Percentiles rank a stretch among this genome's conserved stretches.
These are phyloP conservation scores for Aspergillus sp. DNA, from an alignment of 2,329 filamentous ascomycete species.

Conservation along the genomic window DNA sequence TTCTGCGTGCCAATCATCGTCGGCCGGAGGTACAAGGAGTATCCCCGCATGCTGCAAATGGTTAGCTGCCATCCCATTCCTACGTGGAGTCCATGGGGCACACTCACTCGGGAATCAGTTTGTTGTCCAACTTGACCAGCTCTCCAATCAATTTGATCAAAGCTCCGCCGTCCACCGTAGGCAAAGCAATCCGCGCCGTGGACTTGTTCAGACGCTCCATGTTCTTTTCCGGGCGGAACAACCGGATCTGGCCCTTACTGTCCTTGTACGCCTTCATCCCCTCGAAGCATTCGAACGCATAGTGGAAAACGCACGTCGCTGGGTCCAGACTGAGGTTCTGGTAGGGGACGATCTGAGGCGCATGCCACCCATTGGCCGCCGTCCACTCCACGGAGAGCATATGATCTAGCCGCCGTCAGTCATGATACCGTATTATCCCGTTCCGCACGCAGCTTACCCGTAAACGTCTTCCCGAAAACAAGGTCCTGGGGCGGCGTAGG, in stretches of 20 bases:
- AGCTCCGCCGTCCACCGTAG: constrained; percentile 65
- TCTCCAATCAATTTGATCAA: constrained; percentile 74
- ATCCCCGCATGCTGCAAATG: constrained; percentile 53
- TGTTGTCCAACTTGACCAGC: constrained; percentile 69
- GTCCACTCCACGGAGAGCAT: constrained; percentile 97
- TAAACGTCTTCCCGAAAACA: constrained; percentile 84
- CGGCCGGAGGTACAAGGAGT: constrained; percentile 89
- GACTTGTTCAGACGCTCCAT: constrained; percentile 93
- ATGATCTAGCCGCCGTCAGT: constrained; percentile 57
- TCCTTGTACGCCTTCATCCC: constrained; percentile 99
- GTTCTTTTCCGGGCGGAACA: constrained; percentile 94
- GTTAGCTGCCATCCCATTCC: constrained; percentile 4
- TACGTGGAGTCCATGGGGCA: not conserved
- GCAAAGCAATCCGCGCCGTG: constrained; percentile 80
- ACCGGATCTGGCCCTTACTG: constrained; percentile 62
- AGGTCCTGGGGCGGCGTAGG: constrained; percentile 69
- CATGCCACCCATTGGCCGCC: constrained; percentile 69
- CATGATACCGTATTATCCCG: not conserved
- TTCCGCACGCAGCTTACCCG: constrained; percentile 47
- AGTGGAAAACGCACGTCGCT: constrained; percentile 95
- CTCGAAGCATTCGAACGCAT: constrained; percentile 96
- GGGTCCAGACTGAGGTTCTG: constrained; percentile 96
- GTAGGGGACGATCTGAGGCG: constrained; percentile 80
- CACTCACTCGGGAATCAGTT: constrained; percentile 73
- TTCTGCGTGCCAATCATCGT: constrained; percentile 96